These are phyloP conservation scores for Porphyrellus cyaneotinctus DNA, from an alignment of 768 basidiomycete genomes.

Conservation along the genomic window DNA sequence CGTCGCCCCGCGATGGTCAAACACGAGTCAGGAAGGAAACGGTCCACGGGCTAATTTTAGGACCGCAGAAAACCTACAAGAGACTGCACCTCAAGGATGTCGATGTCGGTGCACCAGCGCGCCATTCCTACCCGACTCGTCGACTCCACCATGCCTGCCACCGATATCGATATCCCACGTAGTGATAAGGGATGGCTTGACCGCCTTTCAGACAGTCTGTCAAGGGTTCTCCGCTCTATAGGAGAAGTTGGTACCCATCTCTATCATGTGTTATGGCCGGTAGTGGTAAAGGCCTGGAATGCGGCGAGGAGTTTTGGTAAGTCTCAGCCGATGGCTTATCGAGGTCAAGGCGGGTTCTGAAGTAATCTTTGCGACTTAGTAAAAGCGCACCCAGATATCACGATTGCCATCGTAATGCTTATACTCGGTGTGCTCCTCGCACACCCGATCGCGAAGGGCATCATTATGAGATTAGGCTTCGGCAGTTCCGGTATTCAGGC, in stretches of 20 bases:
- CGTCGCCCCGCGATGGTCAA: background rate
- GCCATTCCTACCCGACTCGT: background rate
- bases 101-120: background rate
- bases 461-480: no score
- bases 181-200: background rate
- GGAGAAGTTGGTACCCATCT: background rate
- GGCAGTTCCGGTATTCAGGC: no score
- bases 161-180: background rate
- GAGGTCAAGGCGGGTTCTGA: background rate
- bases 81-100: background rate
- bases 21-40: background rate
- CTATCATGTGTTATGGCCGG: background rate
- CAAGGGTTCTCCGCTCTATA: fast-evolving
- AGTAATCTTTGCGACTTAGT: background rate
- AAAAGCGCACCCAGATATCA: background rate
- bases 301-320: background rate
- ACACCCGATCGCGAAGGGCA: no score
- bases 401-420: background rate
- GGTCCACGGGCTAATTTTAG: background rate
- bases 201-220: fast-evolving
- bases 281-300: background rate
- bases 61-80: background rate
- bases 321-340: background rate
- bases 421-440: background rate
- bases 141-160: background rate